Base-by-base conservation (phyloP, 129 eudicot species). In the Scalesia atractyloides region DNA sequence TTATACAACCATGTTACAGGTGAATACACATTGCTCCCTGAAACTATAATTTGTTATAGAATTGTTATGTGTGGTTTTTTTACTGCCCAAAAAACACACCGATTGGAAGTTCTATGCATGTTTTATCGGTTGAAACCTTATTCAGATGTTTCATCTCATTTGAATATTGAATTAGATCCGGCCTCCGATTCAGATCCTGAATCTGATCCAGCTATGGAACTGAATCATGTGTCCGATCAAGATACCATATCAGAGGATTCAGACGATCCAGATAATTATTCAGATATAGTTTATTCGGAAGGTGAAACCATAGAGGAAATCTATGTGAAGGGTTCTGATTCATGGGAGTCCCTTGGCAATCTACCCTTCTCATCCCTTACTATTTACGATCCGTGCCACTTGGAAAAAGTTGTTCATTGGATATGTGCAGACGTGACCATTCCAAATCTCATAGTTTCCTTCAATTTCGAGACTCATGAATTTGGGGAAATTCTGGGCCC, bases 1-100 rank as follows among this genome's bases (percentile, higher is more conserved):
- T 68, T 76, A 13, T 76, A 44, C 26, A 76, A 67, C 58, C 80
- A 62, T 2, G 74, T 53, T 44, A 76, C 74, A 46, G 80, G 80
- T 76, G 74, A 76, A 68, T 76, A 76, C 13, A 57, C 9, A 17
- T 16, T 56, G 12, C 68, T 76, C 67, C 80, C 80, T 4, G 62
- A 76, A 56, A 9, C 68, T 3, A n/a, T 6, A 34, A 2, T 0
- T 67, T 50, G 10, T 57, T 33, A 36, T 68, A 44, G 5, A 76
- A 24, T 46, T 13, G 43, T 48, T n/a, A 56, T 11, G 13, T 66
- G 66, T 30, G 74, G n/a, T 46, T 76, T 19, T 30, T 26, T 47
- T 58, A 43, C 50, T 56, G 22, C 33, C 80, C 68, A 3, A 58
- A 58, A 1, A 14, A 11, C 74, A 7, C 33, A 46, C 22, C 69